Evolutionary conservation across 129 eudicot genomes (phyloP), one percentile per base, ranked within the genome.

Genomic region (Lonicera japonica): DNA sequence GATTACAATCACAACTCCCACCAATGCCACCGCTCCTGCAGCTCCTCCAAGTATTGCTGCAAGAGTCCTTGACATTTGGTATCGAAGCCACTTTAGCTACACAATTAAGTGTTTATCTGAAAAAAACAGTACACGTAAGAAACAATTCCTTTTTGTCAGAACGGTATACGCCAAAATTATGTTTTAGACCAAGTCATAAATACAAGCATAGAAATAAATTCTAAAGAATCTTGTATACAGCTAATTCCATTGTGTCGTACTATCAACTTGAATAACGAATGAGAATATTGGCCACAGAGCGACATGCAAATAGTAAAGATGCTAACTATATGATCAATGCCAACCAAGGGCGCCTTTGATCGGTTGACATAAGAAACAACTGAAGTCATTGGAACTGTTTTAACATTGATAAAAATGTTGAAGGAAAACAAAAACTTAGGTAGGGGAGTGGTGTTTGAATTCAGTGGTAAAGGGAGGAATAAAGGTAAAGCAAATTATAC

Each of bases 1-100:
- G 39, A 85, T 58, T 14, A 86, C 56, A 39, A 86, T 64, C 48
- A 81, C 68, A 47, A 90, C 58, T 51, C 80, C 92, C 66, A 83
- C 69, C 73, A 90, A 83, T 68, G 79, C 92, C 85, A 81, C 82
- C 67, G 86, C 95, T 86, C 97, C 97, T 80, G 95, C 97, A 86
- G 92, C 95, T 73, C 95, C 97, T 66, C 97, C 97, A 22, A 90
- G 67, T 67, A 86, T 77, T 61, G 91, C 95, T 83, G 97, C 97
- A 86, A 86, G 95, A 86, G 87, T 66, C 88, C 65, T 83, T 79
- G 95, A 78, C 97, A 90, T 90, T 82, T 80, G 92, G 79, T 77
- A 52, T 16, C 58, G 67, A 58, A 75, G 71, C 75, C 83, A 75
- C 61, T 73, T 80, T 69, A 85, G 82, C 79, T 72, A 68, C 57